Base-by-base conservation (phyloP, 257 asterid species). In the Salvia splendens region DNA sequence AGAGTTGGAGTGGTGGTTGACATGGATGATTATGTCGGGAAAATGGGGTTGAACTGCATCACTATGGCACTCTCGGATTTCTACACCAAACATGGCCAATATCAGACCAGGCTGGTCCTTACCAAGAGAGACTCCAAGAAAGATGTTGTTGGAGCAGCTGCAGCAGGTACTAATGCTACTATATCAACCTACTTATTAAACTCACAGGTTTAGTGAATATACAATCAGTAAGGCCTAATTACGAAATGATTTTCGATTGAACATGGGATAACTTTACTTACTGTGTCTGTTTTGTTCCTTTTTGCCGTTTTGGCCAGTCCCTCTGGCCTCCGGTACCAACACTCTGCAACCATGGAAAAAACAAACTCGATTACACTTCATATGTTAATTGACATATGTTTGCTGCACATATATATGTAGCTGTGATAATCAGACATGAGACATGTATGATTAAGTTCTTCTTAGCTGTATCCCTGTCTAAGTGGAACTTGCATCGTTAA, bases 1-100 rank as follows among this genome's bases (percentile, higher is more conserved):
- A 78, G 65, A 8, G 87, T 83, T 0, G 87, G 89, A 41, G 86
- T 81, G 61, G 84, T 86, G 12, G 15, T 83, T 0, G 84, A 83
- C 79, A 81, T 73, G 83, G 74, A 81, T 11, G 35, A 0, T 33
- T 14, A 60, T 49, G 24, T 67, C 6, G 88, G 85, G 35, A 50
- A 63, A 38, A 73, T 81, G 85, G 79, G 69, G 4, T 40, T 79
- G 72, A 74, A 64, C 74, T 86, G 87, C 71, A 71, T 86, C 12
- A 45, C 76, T 2, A 73, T 81, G 83, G 92, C 85, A 0, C 82
- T 86, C 2, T 76, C 84, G 0, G 80, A 81, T 51, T 83, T 86
- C 10, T 83, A 85, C 42, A 57, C 58, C 11, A 12, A 72, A 16
- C 56, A 81, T 53, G 63, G 43, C 33, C 7, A 45, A 36, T 86